Base-by-base conservation (phyloP, 768 basidiomycete species). In the Boletales sp. region DNA sequence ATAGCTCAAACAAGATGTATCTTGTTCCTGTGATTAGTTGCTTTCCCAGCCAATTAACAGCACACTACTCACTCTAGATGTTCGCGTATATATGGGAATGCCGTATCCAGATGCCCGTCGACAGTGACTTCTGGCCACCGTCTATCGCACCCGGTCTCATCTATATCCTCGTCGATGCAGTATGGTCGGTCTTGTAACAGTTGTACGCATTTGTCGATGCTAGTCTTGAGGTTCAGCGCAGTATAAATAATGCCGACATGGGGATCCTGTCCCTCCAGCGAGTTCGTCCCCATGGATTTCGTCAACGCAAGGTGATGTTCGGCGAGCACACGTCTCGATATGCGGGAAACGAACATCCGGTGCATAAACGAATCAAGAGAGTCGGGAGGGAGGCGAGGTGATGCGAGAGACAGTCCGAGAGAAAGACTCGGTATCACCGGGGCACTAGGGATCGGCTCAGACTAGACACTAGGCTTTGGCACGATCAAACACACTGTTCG, bases 301-400 rank as follows among this genome's bases (percentile, higher is more conserved):
- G 90, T 87, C 6, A 95, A 74, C 2, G 90, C 87, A 46, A 94
- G 80, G 58, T 95, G 92, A 57, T 95, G 92, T 63, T 94, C 90
- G 5, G 83, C 88, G 19, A 95, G 77, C 31, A 95, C 93, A 31
- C 92, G 83, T 18, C 92, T 79, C 12, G 91, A 93, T 65, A 94
- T 93, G 46, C 92, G 80, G 2, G 92, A 94, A 43, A 91, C 80
- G 10, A 95, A 78, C 92, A 95, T 95, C 19, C 91, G 82, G 19
- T 84, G 80, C 86, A 93, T 90, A 66, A 93, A 91, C 3, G 87
- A 77, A 65, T 94, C 91, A 12, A 94, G 75, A 36, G 80, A 76
- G 51, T 92, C 90, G 0, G 92, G 85, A 0, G 81, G 74, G 8
- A 94, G 78, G 63, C 85, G 81, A 1, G 83, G 85, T 14, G 91